Evolutionary conservation across 176 grass and related monocot species (phyloP), one percentile per base, ranked within the genome.

Genomic region (Calamus simplicifolius): DNA sequence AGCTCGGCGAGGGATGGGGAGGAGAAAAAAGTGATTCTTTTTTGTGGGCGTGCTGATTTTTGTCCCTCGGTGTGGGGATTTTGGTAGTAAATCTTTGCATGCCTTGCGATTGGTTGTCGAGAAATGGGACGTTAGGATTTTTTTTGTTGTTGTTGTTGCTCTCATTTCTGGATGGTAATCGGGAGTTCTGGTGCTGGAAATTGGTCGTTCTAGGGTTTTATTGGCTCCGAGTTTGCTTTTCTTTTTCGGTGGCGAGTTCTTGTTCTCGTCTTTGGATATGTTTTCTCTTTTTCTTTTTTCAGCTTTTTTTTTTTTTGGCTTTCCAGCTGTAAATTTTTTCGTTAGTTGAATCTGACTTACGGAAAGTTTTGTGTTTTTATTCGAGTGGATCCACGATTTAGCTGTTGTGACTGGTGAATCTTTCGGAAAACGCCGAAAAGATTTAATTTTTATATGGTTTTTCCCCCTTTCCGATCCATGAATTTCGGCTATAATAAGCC

Each of bases 271-370:
- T 27, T 58, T 71, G 49, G 8, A 50, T 29, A 49, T 58, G 13
- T 58, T 28, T 69, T 31, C 48, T 19, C 49, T 25, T 69, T 54
- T 57, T 29, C 1, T 19, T 69, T 23, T 23, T 23, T 23, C 21
- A 23, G 21, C n/a, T n/a, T n/a, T 43, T 17, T 50, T 57, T 5
- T 62, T 61, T 8, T 18, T 51, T 73, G 38, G 62, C 52, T 50
- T 59, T 51, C 26, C 16, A 8, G 52, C 61, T 61, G 35, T 63
- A 68, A 68, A 76, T 52, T 27, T 64, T 64, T 54, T 54, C 23
- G 56, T 61, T 68, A 54, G 21, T 28, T 68, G 6, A 16, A 25
- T 27, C 51, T 29, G 59, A 76, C 68, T 64, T 62, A 52, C 61
- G 54, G 62, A 53, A 65, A 35, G 43, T 43, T 29, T 68, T 76